Base-by-base conservation (phyloP, 1,284 basidiomycete species). In the Abortiporus biennis region DNA sequence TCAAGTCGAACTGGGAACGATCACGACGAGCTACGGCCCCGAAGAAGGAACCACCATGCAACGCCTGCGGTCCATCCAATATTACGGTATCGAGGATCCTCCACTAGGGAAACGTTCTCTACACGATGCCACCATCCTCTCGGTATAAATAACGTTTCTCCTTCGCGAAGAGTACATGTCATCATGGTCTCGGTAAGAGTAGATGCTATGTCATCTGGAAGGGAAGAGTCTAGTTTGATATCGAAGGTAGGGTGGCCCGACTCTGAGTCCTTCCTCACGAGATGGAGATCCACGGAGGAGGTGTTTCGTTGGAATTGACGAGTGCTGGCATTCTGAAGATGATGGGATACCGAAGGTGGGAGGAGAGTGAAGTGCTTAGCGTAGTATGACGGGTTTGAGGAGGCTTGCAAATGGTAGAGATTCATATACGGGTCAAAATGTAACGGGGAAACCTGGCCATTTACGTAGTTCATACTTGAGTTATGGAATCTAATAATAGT, bases 51-150 rank as follows among this genome's bases (percentile, higher is more conserved):
- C 55, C 54, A 57, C 54, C 54, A 56, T n/a, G 52, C 52, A 3
- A 57, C 49, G 12, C 52, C 54, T 1, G 52, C 54, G 6, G 51
- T 54, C 57, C 57, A 57, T 8, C 53, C 52, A 8, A 35, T 43
- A 16, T 27, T 44, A 17, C 21, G 29, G 9, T 40, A 23, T 15
- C 38, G 9, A 15, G 27, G 13, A 13, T 8, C 9, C 2, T 9
- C 38, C 6, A 21, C 33, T 19, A 56, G 15, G 29, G 32, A 32
- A 23, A 59, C 54, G 43, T 55, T 56, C 50, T 56, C 53, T 12
- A 56, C 54, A 19, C 54, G 54, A 38, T 59, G 55, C 54, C 57
- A 56, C 56, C 57, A 57, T 15, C 54, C 44, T 23, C 51, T 45
- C 2, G 54, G 56, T 21, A 59, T 49, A 37, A 54, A 54, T 17